phyloP scores from a whole-genome alignment of 345 rosid genomes.

The Crucihimalaya himalaica region DNA sequence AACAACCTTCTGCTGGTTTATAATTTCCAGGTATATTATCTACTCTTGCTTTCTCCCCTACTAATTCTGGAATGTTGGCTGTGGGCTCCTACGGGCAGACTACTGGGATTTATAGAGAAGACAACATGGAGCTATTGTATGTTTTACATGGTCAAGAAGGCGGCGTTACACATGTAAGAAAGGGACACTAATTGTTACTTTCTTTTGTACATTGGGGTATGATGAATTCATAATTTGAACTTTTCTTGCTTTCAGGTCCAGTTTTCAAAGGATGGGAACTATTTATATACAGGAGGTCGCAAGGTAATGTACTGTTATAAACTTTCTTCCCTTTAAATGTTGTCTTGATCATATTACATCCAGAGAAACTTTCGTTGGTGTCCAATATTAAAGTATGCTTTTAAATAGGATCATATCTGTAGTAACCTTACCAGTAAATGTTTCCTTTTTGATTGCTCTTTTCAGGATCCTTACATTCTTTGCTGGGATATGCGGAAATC shows the following conservation, averaged over 20 bases:
- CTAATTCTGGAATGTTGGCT: slow-evolving; percentile 84
- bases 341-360: not conserved
- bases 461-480: slow-evolving; percentile 88
- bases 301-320: slow-evolving; percentile 55
- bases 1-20: slow-evolving; percentile 23
- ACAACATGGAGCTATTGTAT: slow-evolving; percentile 91
- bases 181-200: slow-evolving; percentile 11
- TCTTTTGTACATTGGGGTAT: slow-evolving; percentile 13
- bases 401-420: not conserved
- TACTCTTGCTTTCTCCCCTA: slow-evolving; percentile 77
- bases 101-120: slow-evolving; percentile 87
- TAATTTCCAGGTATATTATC: slow-evolving; percentile 74
- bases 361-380: not conserved
- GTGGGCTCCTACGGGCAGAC: slow-evolving; percentile 88
- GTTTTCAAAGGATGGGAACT: slow-evolving; percentile 95
- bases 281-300: slow-evolving; percentile 88
- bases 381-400: not conserved
- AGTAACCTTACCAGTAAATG: not conserved
- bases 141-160: slow-evolving; percentile 97
- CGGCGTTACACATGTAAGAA: slow-evolving; percentile 90
- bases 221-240: not conserved
- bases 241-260: slow-evolving; percentile 60
- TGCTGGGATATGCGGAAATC: slow-evolving; percentile 95
- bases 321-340: not conserved
- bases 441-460: slow-evolving; percentile 10